Percentiles rank a stretch among this genome's conserved stretches.
These are phyloP conservation scores for Ceratobasidium sp. DNA, from an alignment of 1,284 basidiomycete species.

Conservation along the genomic window DNA sequence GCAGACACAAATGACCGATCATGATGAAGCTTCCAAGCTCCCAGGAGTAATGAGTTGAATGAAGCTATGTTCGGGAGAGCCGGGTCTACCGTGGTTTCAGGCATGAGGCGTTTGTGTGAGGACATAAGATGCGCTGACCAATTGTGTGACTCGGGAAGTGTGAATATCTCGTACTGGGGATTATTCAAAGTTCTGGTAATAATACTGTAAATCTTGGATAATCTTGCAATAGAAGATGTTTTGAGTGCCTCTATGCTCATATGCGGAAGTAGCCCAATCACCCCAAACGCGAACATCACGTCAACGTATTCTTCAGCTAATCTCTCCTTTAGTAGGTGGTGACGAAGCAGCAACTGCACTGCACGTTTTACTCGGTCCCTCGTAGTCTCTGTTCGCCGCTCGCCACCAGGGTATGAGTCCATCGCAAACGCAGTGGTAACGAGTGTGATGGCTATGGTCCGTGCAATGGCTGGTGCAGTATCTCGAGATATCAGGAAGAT, in stretches of 20 bases:
- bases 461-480: background rate
- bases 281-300: background rate
- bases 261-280: background rate
- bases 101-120: background rate
- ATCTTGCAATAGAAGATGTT: background rate
- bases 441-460: background rate
- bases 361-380: background rate
- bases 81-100: background rate
- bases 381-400: background rate
- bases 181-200: too few relatives aligned
- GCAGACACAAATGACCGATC: background rate
- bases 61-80: background rate
- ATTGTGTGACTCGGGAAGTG: background rate
- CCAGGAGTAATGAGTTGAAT: background rate
- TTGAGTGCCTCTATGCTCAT: background rate
- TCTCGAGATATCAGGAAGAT: background rate
- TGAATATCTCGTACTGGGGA: background rate
- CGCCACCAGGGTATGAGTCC: background rate
- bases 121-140: background rate
- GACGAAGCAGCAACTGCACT: background rate
- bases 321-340: too few relatives aligned
- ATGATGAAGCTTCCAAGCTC: background rate
- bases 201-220: background rate
- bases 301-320: too few relatives aligned
- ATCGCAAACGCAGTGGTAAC: background rate